Percentiles rank a stretch among this genome's conserved stretches.
These are phyloP conservation scores for Aspergillus calidoustus DNA, from an alignment of 2,329 filamentous ascomycete genomes.

Conservation along the genomic window DNA sequence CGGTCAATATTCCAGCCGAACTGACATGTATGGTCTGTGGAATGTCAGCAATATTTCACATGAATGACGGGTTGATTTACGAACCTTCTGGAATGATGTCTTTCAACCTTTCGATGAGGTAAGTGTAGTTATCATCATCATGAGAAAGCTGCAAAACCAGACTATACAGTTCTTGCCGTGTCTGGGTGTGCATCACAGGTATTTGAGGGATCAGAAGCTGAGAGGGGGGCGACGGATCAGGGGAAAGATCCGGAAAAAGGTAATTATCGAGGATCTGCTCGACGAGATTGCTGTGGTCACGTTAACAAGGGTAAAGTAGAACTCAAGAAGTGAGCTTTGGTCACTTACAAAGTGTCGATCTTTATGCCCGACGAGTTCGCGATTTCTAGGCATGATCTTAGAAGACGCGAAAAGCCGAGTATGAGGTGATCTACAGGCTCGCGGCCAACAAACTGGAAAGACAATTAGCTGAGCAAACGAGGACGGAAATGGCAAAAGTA, in stretches of 20 bases:
- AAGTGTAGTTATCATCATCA: conserved; percentile 53
- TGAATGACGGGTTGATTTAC: conserved; percentile 34
- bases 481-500: neutral
- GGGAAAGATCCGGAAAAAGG: conserved; percentile 64
- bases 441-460: conserved; percentile 49
- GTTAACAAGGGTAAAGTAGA: neutral
- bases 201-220: conserved; percentile 40
- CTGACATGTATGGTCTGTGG: conserved; percentile 64
- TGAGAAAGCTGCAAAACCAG: conserved; percentile 63
- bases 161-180: conserved; percentile 64
- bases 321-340: neutral
- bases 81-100: conserved; percentile 57
- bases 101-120: conserved; percentile 58
- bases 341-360: conserved; percentile 41
- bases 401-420: conserved; percentile 47
- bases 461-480: conserved; percentile 25
- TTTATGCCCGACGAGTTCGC: conserved; percentile 38
- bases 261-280: conserved; percentile 65
- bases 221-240: conserved; percentile 32
- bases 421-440: conserved; percentile 50
- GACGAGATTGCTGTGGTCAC: conserved; percentile 46
- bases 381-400: conserved; percentile 48
- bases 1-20: conserved; percentile 67
- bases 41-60: conserved; percentile 30
- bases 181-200: conserved; percentile 59